Base-by-base conservation (phyloP, 768 basidiomycete species). In the Austroboletus eburneus region DNA sequence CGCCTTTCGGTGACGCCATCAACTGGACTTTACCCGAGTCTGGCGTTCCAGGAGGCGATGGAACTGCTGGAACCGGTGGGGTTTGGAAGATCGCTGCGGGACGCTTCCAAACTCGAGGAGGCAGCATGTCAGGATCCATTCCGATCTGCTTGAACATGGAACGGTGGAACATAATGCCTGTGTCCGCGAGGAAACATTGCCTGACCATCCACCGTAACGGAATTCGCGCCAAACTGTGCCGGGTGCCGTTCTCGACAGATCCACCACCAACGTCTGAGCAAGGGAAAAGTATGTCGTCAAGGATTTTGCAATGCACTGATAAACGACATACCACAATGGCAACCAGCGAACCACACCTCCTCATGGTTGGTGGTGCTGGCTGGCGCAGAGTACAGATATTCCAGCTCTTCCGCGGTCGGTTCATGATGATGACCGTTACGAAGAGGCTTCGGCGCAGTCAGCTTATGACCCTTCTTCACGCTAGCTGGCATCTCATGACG, bases 321-420 rank as follows among this genome's bases (percentile, higher is more conserved):
- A n/a, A 24, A 5, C 24, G 21, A 65, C 74, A 23, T 53, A 85
- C 87, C 85, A 38, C 77, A 78, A 52, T 89, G 87, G 54, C 75
- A 79, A 0, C 87, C 87, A 4, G 85, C 64, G 55, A 90, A 91
- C 87, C 88, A 90, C 1, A 91, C 88, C 54, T 91, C 87, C 39
- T 78, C 72, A 4, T 87, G 78, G 48, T 88, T 68, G 1, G 87
- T 88, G 42, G 60, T 36, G 16, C 61, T 55, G 20, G 65, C 62
- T 4, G 65, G 59, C 16, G 43, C 52, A 51, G 71, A 62, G 42
- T 72, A 77, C 18, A 67, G 61, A 0, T 50, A 52, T 48, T 81
- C 77, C 9, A 75, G 62, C 30, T 77, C 69, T n/a, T 65, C 51
- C 3, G 42, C 25, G 3, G 51, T 37, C 7, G 33, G 0, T 10